Evolutionary conservation across 2,329 filamentous ascomycete species (phyloP).

Genomic region (Verticillium longisporum): DNA sequence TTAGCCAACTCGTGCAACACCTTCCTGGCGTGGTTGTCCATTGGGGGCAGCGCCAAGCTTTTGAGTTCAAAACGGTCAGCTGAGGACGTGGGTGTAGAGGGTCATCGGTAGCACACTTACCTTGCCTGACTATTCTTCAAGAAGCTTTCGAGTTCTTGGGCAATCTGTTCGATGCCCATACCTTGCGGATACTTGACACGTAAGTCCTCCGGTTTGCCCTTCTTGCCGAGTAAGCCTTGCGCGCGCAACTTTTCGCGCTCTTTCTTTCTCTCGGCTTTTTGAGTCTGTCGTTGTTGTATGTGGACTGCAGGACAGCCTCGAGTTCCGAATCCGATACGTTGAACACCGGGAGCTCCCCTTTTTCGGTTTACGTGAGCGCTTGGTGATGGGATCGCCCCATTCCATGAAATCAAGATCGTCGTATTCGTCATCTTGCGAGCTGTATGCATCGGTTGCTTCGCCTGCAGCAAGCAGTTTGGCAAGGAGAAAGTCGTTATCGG

Average conservation of each 20-base stretch:
- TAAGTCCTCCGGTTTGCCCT: conserved; percentile 49
- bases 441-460: not conserved
- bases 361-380: conserved; percentile 50
- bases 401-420: conserved; percentile 83
- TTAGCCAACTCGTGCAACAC: conserved; percentile 73
- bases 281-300: conserved; percentile 61
- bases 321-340: conserved; percentile 62
- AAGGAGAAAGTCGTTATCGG: not conserved
- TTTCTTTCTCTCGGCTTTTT: conserved; percentile 66
- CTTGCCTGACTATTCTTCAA: conserved; percentile 42
- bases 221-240: conserved; percentile 58
- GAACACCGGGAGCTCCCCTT: conserved; percentile 43
- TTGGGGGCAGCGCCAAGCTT: conserved; percentile 72
- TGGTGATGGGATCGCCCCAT: conserved; percentile 63
- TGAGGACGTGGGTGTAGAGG: not conserved
- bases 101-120: not conserved
- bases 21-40: conserved; percentile 73
- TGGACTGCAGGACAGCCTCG: conserved; percentile 47
- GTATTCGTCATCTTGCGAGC: conserved; percentile 25
- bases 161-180: conserved; percentile 64
- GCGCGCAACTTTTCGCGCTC: conserved; percentile 63
- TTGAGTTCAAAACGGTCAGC: conserved; percentile 3
- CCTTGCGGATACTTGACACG: conserved; percentile 66
- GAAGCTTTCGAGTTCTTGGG: conserved; percentile 66
- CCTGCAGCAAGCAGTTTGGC: not conserved